phyloP scores from a whole-genome alignment of 305 asterid species.

The Fraxinus paxiana region DNA sequence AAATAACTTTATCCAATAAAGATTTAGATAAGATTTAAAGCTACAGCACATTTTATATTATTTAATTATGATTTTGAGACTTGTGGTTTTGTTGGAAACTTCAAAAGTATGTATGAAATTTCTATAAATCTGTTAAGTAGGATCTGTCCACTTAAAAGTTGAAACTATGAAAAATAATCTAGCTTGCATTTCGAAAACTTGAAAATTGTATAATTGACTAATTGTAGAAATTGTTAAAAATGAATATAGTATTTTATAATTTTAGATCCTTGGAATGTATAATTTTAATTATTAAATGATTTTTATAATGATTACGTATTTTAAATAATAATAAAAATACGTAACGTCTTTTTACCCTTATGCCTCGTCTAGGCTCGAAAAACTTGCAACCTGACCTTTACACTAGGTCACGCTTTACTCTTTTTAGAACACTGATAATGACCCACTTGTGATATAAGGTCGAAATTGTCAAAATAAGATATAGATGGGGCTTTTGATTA shows the following conservation, averaged over 20 bases:
- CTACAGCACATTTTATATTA: neutral
- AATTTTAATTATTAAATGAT: too few relatives aligned
- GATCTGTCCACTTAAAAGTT: neutral
- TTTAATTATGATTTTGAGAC: neutral
- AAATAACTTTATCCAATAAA: too few relatives aligned
- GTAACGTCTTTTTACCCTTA: neutral
- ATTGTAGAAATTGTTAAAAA: too few relatives aligned
- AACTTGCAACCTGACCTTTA: neutral
- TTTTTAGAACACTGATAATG: too few relatives aligned
- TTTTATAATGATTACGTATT: neutral
- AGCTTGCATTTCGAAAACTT: neutral
- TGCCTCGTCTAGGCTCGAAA: neutral
- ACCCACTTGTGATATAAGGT: neutral
- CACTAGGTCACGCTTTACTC: too few relatives aligned
- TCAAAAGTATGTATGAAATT: neutral
- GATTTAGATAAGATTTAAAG: neutral
- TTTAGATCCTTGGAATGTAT: too few relatives aligned
- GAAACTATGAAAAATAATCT: neutral
- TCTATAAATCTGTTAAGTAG: neutral
- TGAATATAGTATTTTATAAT: too few relatives aligned
- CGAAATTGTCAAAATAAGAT: neutral
- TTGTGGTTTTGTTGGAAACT: neutral
- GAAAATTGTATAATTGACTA: too few relatives aligned
- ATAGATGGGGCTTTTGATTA: neutral
- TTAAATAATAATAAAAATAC: too few relatives aligned